Conservation (phyloP, 2,329 filamentous ascomycete species). For the Trichoderma citrinoviride region DNA sequence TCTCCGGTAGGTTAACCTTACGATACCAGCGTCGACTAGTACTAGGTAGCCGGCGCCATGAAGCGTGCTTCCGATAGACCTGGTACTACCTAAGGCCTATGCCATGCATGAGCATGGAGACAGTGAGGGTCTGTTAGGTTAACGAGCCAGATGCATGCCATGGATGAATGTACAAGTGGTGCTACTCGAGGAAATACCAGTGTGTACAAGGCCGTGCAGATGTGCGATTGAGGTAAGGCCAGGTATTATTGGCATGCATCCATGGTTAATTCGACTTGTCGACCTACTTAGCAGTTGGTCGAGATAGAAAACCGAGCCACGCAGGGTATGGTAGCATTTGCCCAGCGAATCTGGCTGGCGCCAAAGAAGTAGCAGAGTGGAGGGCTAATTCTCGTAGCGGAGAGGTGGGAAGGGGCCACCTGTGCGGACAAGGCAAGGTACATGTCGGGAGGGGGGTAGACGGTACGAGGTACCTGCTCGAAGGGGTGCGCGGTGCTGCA, state of each 20-base stretch:
- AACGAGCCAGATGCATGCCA: constrained; percentile 27
- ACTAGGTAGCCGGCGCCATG: constrained; percentile 23
- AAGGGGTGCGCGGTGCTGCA: not conserved
- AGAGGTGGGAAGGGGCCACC: not conserved
- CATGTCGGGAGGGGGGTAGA: not conserved
- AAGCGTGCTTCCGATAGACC: constrained; percentile 25
- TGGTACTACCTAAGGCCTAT: constrained; percentile 26
- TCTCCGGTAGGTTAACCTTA: not conserved
- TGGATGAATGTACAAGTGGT: constrained; percentile 18
- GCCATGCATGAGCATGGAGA: constrained; percentile 40
- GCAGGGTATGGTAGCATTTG: constrained; percentile 14
- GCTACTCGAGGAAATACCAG: not conserved
- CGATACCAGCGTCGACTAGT: not conserved
- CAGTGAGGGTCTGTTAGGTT: constrained; percentile 32
- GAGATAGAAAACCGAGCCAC: not conserved
- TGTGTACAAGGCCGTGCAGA: not conserved
- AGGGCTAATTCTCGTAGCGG: not conserved
- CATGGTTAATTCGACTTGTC: too few relatives aligned
- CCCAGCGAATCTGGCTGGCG: constrained; percentile 9
- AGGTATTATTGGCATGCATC: not conserved
- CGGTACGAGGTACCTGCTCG: too few relatives aligned
- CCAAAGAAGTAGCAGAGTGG: constrained; percentile 1
- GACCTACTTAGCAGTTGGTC: too few relatives aligned
- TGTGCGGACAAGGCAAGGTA: too few relatives aligned
- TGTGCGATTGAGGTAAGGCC: not conserved